These are phyloP conservation scores for Petunia secreta DNA, from an alignment of 257 asterid species.

Conservation along the genomic window DNA sequence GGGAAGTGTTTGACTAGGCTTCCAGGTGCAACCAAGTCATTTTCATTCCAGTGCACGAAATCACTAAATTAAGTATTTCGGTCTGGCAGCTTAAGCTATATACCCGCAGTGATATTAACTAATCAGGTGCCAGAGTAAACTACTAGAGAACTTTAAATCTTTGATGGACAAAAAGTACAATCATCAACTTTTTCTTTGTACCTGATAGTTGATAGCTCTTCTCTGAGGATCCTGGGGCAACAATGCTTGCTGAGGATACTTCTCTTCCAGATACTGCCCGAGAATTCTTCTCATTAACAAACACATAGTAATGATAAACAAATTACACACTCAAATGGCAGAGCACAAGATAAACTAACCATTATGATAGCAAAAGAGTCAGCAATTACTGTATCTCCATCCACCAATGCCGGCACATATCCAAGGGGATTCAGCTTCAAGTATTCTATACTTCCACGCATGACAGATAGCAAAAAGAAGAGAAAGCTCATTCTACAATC, in stretches of 20 bases:
- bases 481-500: background rate
- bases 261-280: conserved; percentile 85
- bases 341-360: conserved; percentile 50
- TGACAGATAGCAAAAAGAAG: conserved; percentile 7
- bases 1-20: conserved; percentile 14
- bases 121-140: background rate
- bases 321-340: background rate
- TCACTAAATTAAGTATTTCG: background rate
- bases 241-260: conserved; percentile 82
- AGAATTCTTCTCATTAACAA: conserved; percentile 7
- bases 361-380: conserved; percentile 83
- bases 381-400: conserved; percentile 68
- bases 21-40: conserved; percentile 3
- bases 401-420: conserved; percentile 70
- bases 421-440: conserved; percentile 93
- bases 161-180: background rate
- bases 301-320: background rate
- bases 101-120: background rate
- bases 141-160: conserved; percentile 6
- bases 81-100: background rate
- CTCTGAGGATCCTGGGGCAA: conserved; percentile 74
- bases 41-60: conserved; percentile 20
- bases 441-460: conserved; percentile 50
- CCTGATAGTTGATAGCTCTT: conserved; percentile 71
- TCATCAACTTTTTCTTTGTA: conserved; percentile 21